Evolutionary conservation across 2,329 filamentous ascomycete genomes (phyloP), one percentile per base, ranked within the genome.

Genomic region (Talaromyces sp.): DNA sequence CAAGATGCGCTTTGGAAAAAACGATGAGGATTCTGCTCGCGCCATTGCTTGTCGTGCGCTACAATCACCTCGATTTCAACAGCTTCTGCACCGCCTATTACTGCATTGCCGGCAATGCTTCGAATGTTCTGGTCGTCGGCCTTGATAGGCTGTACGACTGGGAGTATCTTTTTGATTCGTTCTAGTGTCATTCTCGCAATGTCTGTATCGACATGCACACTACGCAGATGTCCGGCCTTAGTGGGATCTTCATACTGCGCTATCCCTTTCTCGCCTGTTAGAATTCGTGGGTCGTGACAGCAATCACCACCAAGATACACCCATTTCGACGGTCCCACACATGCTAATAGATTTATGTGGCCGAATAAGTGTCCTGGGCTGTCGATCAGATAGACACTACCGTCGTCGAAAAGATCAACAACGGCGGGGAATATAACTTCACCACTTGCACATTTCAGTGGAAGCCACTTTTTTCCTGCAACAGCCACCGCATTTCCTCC

Each of bases 211-310:
- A 78, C 72, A 55, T 46, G 41, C n/a, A 46, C 41, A 21, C 41
- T 46, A n/a, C 53, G 35, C 19, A 38, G 29, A 21, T 50, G 27
- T 3, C 74, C 73, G 1, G 81, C 81, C 24, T 69, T 19, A 11
- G 41, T 70, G 2, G 74, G 75, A 63, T 82, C 78, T 53, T 78
- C 73, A 69, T 81, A 84, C 58, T 78, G 68, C 2, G 81, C 83
- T 56, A 85, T 81, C 0, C 73, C 78, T 63, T 77, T 81, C 66
- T 84, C 81, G 0, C 81, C 81, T 1, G 70, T 77, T 68, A 85
- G 10, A 19, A 58, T 50, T 14, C 56, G 27, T 10, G 41, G 24
- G 32, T 58, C 41, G 35, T 58, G 56, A 14, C 26, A 46, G 41
- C 41, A 46, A 21, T 46, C 41, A 13, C 41, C 41, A 6, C 41